Evolutionary conservation across 768 basidiomycete species (phyloP).

Genomic region (Calocera cornea): DNA sequence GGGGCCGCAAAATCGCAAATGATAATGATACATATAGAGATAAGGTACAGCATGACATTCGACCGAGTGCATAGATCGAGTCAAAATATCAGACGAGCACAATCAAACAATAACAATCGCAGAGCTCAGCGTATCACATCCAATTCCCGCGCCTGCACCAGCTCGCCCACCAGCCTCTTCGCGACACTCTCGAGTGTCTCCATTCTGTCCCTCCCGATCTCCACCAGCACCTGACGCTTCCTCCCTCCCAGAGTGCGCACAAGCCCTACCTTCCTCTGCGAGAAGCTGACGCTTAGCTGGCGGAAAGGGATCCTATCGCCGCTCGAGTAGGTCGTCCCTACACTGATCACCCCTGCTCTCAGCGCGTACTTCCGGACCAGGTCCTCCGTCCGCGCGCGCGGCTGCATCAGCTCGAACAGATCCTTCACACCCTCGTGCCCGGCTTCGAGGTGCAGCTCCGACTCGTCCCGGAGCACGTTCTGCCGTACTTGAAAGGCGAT

Average conservation of each 20-base stretch:
- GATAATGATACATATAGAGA: no score
- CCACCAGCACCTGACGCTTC: neutral
- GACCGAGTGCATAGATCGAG: no score
- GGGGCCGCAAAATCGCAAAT: no score
- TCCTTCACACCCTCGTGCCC: constrained; percentile 57
- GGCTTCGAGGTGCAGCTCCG: constrained; percentile 45
- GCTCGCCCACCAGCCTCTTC: neutral
- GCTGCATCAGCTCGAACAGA: constrained; percentile 62
- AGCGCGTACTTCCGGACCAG: constrained; percentile 38
- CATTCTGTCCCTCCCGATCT: neutral
- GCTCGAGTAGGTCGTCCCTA: neutral
- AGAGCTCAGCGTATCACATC: neutral
- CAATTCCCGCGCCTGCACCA: neutral
- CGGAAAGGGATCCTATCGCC: neutral
- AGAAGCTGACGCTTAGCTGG: neutral
- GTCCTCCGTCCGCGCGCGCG: constrained; percentile 63
- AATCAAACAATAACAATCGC: no score
- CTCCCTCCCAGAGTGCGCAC: neutral
- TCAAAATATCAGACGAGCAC: neutral
- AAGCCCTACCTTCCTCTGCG: neutral
- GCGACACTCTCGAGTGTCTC: neutral
- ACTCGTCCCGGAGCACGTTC: constrained; percentile 63
- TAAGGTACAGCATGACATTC: no score
- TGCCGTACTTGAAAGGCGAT: constrained; percentile 68
- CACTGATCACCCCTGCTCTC: constrained; percentile 27